Base-by-base conservation (phyloP, 2,329 filamentous ascomycete species). In the Neocucurbitaria cava region DNA sequence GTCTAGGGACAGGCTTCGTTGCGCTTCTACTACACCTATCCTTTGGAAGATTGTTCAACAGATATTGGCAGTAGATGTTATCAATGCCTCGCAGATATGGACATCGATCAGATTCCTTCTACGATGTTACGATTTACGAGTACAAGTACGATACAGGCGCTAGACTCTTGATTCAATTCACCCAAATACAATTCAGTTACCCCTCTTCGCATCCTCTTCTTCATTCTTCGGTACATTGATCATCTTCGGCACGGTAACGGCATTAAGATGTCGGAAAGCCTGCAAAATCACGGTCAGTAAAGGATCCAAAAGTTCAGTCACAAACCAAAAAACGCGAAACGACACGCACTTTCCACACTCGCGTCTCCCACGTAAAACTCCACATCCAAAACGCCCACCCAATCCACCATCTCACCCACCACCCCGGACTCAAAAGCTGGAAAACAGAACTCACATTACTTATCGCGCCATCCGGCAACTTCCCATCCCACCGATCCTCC, bases 401-500 rank as follows among this genome's bases (percentile, higher is more conserved):
- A 41, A 74, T 69, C n/a, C 46, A 65, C 62, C 77, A 77, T 49
- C 71, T 57, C 15, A 65, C 46, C 78, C 76, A 78, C 72, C 74
- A 78, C 39, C 69, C 65, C 6, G 74, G 71, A 58, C 56, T 73
- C 39, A 75, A 39, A 31, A 56, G 21, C 31, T 68, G 56, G 52
- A 52, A 62, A 13, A 21, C 55, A 58, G 42, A 52, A 81, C 82
- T 80, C 62, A 84, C 82, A 74, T 83, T 81, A 23, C 75, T 73
- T 64, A 85, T 79, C 1, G 70, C 59, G 0, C 78, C 75, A 7
- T 85, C 82, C 0, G 82, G 82, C 57, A 85, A 59, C 50, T 82
- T 76, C 2, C 82, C 82, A 72, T 82, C 69, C 83, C 83, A 85
- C 65, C 78, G 79, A 69, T 85, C 83, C 69, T 84, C 78, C 3